Conservation (phyloP, 345 rosid species). For the Corchorus olitorius region DNA sequence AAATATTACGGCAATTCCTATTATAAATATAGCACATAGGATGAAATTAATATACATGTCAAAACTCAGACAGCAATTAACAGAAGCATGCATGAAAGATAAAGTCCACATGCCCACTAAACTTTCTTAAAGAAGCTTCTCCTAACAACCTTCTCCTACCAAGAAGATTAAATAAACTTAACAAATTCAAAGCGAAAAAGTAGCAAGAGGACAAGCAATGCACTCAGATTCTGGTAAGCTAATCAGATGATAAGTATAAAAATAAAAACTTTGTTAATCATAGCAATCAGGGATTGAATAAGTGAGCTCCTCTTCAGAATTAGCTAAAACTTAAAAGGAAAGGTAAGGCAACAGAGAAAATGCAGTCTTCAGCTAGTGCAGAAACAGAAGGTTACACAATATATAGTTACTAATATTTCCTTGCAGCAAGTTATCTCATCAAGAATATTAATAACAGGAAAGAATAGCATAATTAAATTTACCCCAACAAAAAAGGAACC, state of each 20-base stretch:
- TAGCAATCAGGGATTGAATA: neutral
- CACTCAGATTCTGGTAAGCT: neutral
- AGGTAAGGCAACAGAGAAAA: neutral
- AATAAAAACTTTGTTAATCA: neutral
- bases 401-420: neutral
- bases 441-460: neutral
- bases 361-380: neutral
- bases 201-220: neutral
- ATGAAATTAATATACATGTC: neutral
- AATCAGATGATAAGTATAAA: neutral
- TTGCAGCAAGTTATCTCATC: neutral
- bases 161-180: neutral
- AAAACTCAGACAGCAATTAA: slow-evolving; percentile 1
- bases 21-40: neutral
- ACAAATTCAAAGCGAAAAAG: neutral
- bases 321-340: neutral
- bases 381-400: neutral
- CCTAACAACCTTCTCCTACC: too few species aligned
- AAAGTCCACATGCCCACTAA: neutral
- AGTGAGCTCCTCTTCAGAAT: neutral
- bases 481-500: slow-evolving; percentile 67
- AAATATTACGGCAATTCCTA: neutral
- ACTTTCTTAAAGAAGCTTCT: too few species aligned
- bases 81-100: neutral
- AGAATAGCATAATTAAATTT: slow-evolving; percentile 22